Percentiles rank a stretch among this genome's conserved stretches.
Conservation (phyloP, 495 filamentous ascomycete genomes). For the Halenospora varia region DNA sequence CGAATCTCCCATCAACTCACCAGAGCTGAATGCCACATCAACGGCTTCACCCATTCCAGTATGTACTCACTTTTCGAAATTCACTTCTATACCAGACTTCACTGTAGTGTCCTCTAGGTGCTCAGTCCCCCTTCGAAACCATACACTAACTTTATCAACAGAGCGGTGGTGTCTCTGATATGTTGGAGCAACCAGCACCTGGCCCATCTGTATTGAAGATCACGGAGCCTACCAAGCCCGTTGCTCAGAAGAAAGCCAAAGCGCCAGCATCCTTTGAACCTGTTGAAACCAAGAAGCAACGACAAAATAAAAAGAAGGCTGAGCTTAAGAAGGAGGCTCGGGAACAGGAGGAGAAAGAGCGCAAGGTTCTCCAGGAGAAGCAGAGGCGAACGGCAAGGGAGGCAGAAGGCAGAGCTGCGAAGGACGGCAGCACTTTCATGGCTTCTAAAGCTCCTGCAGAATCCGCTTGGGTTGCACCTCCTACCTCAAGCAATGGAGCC, state of each 20-base stretch:
- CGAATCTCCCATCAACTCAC: constrained; percentile 61
- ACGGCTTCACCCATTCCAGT: constrained; percentile 25
- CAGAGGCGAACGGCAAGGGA: constrained; percentile 76
- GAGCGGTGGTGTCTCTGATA: constrained; percentile 70
- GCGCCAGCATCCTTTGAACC: constrained; percentile 42
- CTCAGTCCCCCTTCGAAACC: background rate
- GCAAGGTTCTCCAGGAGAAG: constrained; percentile 68
- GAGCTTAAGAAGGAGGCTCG: constrained; percentile 68
- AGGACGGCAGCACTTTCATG: constrained; percentile 59
- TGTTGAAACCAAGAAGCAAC: constrained; percentile 84
- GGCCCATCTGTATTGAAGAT: constrained; percentile 75
- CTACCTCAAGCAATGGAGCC: constrained; percentile 22
- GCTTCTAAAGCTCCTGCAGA: constrained; percentile 47
- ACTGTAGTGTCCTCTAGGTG: no score
- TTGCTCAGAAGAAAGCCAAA: constrained; percentile 62
- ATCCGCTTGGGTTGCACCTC: constrained; percentile 48
- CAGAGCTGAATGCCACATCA: constrained; percentile 48
- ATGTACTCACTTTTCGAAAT: background rate
- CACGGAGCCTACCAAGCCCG: constrained; percentile 57
- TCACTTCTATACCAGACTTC: no score
- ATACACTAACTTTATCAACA: constrained; percentile 6
- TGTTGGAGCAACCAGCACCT: constrained; percentile 70
- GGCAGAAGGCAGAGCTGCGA: constrained; percentile 72
- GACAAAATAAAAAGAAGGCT: constrained; percentile 78
- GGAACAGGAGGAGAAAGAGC: constrained; percentile 69